Percentiles rank a stretch among this genome's conserved stretches.
phyloP scores from a whole-genome alignment of 192 early-diverging fungal species.

The Umbelopsis vinacea region DNA sequence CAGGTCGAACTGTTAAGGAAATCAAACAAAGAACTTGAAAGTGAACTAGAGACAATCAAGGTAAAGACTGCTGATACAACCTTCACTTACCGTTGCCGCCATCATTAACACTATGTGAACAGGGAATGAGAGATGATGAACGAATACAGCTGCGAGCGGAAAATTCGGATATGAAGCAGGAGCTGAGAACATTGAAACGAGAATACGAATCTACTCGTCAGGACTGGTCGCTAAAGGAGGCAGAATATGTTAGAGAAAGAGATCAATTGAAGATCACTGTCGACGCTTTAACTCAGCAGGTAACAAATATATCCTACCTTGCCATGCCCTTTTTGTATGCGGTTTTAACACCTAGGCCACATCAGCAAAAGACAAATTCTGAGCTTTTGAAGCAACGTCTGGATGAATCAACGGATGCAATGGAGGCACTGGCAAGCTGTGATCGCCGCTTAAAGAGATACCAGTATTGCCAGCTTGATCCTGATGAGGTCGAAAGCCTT shows the following conservation, averaged over 20 bases:
- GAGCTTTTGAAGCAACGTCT: not conserved
- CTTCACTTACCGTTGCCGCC: too few species aligned
- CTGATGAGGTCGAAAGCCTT: not conserved
- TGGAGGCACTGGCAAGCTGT: not conserved
- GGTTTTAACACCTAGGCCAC: not conserved
- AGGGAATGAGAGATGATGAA: conserved; percentile 6
- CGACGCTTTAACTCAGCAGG: not conserved
- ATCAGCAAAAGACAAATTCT: not conserved
- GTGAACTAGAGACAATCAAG: not conserved
- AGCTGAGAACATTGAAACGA: not conserved
- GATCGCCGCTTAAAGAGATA: conserved; percentile 18
- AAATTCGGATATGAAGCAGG: conserved; percentile 1
- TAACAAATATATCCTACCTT: not conserved
- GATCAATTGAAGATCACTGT: not conserved
- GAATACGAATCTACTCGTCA: conserved; percentile 3
- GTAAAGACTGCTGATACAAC: not conserved
- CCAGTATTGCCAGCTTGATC: not conserved
- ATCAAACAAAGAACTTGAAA: not conserved
- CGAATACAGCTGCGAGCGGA: not conserved
- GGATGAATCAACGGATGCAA: not conserved
- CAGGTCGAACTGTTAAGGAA: conserved; percentile 5
- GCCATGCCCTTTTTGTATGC: not conserved
- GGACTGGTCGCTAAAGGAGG: not conserved
- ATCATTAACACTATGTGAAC: not conserved
- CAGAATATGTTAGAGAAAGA: not conserved